Percentiles rank a stretch among this genome's conserved stretches.
phyloP scores from a whole-genome alignment of 2,329 filamentous ascomycete species.

The Zarea fungicola region DNA sequence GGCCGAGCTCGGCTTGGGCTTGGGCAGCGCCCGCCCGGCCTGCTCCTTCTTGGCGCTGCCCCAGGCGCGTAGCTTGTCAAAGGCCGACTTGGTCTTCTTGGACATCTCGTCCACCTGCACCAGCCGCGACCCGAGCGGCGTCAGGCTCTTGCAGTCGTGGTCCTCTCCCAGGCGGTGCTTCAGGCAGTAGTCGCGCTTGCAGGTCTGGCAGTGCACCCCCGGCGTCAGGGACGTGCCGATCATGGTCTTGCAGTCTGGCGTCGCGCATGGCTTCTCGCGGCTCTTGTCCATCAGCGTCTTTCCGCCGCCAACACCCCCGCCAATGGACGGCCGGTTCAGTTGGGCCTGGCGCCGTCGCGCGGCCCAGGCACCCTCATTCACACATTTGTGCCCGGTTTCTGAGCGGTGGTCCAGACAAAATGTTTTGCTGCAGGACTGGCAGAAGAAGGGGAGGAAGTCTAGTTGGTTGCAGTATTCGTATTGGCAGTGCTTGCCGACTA shows the following conservation, averaged over 20 bases:
- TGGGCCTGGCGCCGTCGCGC: conserved; percentile 50
- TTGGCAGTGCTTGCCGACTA: conserved; percentile 88
- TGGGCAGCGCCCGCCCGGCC: conserved; percentile 53
- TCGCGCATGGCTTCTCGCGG: conserved; percentile 63
- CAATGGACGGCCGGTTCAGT: conserved; percentile 48
- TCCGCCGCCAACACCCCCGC: conserved; percentile 38
- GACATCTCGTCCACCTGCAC: conserved; percentile 43
- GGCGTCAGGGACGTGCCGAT: conserved; percentile 64
- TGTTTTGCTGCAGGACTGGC: conserved; percentile 77
- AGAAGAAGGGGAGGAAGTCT: conserved; percentile 92
- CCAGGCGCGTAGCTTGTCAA: conserved; percentile 76
- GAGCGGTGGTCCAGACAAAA: conserved; percentile 93
- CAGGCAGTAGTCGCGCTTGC: conserved; percentile 71
- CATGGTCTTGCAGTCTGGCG: conserved; percentile 60
- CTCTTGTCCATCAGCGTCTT: conserved; percentile 50
- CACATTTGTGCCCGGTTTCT: conserved; percentile 72
- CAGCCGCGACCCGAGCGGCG: conserved; percentile 48
- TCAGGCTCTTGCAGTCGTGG: conserved; percentile 76
- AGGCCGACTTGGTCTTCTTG: conserved; percentile 66
- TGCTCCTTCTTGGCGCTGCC: conserved; percentile 66
- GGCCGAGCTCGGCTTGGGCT: conserved; percentile 57
- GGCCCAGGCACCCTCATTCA: conserved; percentile 57
- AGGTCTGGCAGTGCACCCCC: conserved; percentile 65
- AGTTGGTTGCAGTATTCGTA: conserved; percentile 88
- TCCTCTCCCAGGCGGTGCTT: conserved; percentile 73